Evolutionary conservation across 2,329 filamentous ascomycete genomes (phyloP).

Genomic region (Fusarium pininemorale): DNA sequence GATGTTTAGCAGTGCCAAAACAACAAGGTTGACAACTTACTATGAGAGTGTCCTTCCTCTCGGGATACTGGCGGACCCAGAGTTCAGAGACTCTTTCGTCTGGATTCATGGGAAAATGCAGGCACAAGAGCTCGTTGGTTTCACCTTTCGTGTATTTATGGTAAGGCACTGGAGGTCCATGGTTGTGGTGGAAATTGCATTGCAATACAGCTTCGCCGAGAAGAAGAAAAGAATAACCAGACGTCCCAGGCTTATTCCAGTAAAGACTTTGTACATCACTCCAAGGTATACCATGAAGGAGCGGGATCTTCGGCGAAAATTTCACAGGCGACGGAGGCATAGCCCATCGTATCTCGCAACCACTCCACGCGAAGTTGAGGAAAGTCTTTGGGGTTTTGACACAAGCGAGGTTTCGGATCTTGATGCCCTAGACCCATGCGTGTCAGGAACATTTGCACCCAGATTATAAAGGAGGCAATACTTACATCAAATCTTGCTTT

Average conservation of each 20-base stretch:
- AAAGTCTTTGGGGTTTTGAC: no score
- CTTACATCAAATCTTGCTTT: no score
- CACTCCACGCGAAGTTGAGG: background rate
- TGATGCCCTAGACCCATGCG: no score
- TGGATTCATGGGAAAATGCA: background rate
- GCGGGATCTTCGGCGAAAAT: background rate
- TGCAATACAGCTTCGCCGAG: accelerated
- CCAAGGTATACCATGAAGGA: accelerated
- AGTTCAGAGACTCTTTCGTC: background rate
- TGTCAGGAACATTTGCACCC: no score
- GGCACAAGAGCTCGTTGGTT: background rate
- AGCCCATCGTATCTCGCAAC: background rate
- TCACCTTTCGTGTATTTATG: background rate
- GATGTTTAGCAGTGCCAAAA: background rate
- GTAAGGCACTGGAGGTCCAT: background rate
- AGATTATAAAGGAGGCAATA: no score
- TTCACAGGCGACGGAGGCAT: background rate
- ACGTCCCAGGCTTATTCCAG: background rate
- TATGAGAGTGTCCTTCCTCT: background rate
- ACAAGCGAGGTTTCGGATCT: no score
- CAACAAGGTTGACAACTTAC: background rate
- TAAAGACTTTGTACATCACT: background rate
- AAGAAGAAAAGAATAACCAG: background rate
- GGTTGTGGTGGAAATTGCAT: background rate
- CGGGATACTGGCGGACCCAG: background rate